phyloP scores from a whole-genome alignment of 768 basidiomycete species.

The Floccularia luteovirens region DNA sequence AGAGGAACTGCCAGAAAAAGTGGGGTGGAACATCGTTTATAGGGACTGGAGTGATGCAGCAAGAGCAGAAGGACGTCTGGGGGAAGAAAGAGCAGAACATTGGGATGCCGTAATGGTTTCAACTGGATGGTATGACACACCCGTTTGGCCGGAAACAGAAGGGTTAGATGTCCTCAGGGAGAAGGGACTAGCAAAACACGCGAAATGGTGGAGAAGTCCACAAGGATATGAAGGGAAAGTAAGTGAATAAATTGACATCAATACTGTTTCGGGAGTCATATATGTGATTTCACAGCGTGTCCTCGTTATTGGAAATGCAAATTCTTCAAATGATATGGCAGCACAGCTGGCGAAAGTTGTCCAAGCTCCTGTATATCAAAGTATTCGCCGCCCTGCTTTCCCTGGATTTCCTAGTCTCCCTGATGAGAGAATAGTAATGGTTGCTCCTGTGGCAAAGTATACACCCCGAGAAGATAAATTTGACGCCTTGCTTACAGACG shows the following conservation, averaged over 20 bases:
- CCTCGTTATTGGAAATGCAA: conserved; percentile 42
- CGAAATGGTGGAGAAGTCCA: conserved; percentile 33
- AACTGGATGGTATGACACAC: conserved; percentile 37
- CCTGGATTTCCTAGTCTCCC: conserved; percentile 30
- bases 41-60: conserved; percentile 22
- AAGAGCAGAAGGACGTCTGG: too few relatives aligned
- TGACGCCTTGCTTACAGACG: conserved; percentile 27
- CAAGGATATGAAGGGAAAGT: conserved; percentile 28
- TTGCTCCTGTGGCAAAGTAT: conserved; percentile 31
- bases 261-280: background rate
- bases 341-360: conserved; percentile 33
- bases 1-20: conserved; percentile 20
- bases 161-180: conserved; percentile 29
- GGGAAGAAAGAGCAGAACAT: conserved; percentile 19
- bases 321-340: conserved; percentile 46
- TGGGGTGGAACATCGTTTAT: conserved; percentile 31
- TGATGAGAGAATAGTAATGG: conserved; percentile 32
- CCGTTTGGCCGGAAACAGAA: conserved; percentile 32
- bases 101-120: conserved; percentile 47
- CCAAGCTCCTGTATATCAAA: conserved; percentile 34
- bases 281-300: conserved; percentile 23
- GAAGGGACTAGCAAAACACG: conserved; percentile 30
- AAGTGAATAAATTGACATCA: background rate
- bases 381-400: conserved; percentile 32
- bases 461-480: conserved; percentile 16